A percentile compares a stretch with the other conserved stretches of the same genome.
These are phyloP conservation scores for Fusarium paranaense DNA, from an alignment of 2,329 filamentous ascomycete species.

Conservation along the genomic window DNA sequence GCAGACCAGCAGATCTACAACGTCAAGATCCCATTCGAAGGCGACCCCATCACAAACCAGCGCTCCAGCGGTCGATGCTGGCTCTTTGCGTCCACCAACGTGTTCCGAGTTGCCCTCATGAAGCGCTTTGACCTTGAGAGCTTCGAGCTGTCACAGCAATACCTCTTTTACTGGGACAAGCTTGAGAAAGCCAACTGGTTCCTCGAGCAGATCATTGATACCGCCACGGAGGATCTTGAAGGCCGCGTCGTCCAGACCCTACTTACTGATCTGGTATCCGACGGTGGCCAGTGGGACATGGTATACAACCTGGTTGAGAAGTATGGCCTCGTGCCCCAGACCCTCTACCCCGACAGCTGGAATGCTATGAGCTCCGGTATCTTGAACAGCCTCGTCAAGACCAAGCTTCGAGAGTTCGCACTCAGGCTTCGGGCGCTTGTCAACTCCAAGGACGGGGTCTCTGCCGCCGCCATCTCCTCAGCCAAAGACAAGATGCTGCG, in stretches of 20 bases:
- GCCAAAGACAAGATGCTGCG: conserved; percentile 81
- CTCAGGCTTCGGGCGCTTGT: conserved; percentile 74
- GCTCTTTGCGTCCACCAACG: conserved; percentile 92
- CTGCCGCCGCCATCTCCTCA: conserved; percentile 55
- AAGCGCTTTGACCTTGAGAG: conserved; percentile 80
- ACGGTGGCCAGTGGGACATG: conserved; percentile 95
- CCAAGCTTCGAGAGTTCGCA: conserved; percentile 87
- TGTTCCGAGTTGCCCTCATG: conserved; percentile 90
- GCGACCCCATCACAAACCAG: conserved; percentile 87
- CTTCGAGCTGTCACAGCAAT: conserved; percentile 89
- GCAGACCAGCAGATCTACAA: conserved; percentile 86
- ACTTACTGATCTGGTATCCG: conserved; percentile 75
- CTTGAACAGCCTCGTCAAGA: conserved; percentile 81
- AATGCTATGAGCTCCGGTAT: conserved; percentile 78
- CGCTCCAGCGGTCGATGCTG: conserved; percentile 85
- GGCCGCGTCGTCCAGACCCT: conserved; percentile 78
- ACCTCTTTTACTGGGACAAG: conserved; percentile 95
- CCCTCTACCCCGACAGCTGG: conserved; percentile 83
- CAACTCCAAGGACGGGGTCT: conserved; percentile 43
- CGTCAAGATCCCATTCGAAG: conserved; percentile 83
- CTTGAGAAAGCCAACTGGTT: conserved; percentile 93
- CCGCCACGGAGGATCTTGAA: conserved; percentile 76
- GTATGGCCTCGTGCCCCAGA: conserved; percentile 88
- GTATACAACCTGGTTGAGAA: conserved; percentile 86
- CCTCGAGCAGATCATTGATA: conserved; percentile 85